These are phyloP conservation scores for Gastrolobium bilobum DNA, from an alignment of 306 rosid genomes.

Conservation along the genomic window DNA sequence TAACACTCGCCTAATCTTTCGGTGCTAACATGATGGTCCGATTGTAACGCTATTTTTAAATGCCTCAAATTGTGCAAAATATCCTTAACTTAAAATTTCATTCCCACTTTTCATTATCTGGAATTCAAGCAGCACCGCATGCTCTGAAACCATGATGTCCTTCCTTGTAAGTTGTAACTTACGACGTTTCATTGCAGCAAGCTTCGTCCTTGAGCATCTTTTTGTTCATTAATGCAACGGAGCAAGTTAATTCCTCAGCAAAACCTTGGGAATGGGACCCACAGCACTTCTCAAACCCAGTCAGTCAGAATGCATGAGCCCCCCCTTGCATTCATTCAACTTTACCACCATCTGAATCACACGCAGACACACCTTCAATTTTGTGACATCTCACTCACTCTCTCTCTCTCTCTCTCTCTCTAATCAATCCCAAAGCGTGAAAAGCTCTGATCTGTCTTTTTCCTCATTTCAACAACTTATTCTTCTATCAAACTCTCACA, in stretches of 20 bases:
- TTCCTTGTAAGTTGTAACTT: neutral
- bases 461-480: neutral
- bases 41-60: no score
- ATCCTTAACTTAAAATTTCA: neutral
- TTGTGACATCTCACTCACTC: neutral
- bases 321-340: neutral
- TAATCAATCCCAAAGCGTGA: neutral
- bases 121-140: neutral
- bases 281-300: slow-evolving; percentile 2
- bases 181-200: neutral
- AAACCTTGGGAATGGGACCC: slow-evolving; percentile 51
- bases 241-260: slow-evolving; percentile 39
- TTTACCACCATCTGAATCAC: neutral
- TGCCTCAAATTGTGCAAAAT: neutral
- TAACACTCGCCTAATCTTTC: no score
- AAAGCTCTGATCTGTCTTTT: slow-evolving; percentile 36
- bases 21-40: no score
- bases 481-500: neutral
- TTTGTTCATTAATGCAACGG: slow-evolving; percentile 48
- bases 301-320: slow-evolving; percentile 51
- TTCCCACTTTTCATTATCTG: neutral
- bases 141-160: neutral
- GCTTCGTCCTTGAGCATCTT: slow-evolving; percentile 8
- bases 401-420: neutral
- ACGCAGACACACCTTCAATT: neutral